Evolutionary conservation across 441 rosid species (phyloP).

Genomic region (Gossypium gossypioides): DNA sequence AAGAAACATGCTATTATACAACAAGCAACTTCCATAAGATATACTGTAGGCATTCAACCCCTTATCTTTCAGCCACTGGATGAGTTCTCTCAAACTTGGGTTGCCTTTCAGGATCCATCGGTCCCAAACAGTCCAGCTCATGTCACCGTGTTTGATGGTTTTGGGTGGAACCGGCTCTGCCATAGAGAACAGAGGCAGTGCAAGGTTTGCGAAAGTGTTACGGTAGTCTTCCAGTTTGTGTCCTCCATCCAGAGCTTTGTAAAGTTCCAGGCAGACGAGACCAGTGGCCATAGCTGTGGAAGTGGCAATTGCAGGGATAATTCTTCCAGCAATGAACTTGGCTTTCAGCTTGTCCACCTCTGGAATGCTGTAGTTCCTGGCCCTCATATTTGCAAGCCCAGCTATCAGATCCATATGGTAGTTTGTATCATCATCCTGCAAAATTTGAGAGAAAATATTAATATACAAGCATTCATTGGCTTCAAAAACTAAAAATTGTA

Average conservation of each 20-base stretch:
- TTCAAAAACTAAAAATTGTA: neutral
- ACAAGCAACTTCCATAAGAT: conserved; percentile 72
- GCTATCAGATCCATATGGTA: conserved; percentile 94
- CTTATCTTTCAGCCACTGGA: conserved; percentile 65
- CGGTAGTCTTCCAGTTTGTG: conserved; percentile 78
- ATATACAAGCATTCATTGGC: neutral
- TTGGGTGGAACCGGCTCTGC: conserved; percentile 93
- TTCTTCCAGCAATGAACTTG: conserved; percentile 94
- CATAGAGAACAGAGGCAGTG: conserved; percentile 78
- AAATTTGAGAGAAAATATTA: neutral
- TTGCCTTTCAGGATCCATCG: conserved; percentile 67
- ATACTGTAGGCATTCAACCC: conserved; percentile 86
- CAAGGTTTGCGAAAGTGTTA: conserved; percentile 84
- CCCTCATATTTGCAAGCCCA: conserved; percentile 96
- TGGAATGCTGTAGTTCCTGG: conserved; percentile 84
- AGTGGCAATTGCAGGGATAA: conserved; percentile 94
- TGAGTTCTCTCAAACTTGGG: conserved; percentile 63
- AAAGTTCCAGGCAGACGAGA: conserved; percentile 86
- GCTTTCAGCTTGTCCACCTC: conserved; percentile 97
- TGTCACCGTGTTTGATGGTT: conserved; percentile 66
- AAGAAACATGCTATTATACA: conserved; percentile 74
- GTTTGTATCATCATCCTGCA: conserved; percentile 87
- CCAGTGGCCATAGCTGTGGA: conserved; percentile 97
- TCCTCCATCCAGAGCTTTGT: conserved; percentile 69
- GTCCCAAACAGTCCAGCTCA: conserved; percentile 97